Evolutionary conservation across 208 protist genomes (phyloP).

Genomic region (Trypanosomatidae sp.): DNA sequence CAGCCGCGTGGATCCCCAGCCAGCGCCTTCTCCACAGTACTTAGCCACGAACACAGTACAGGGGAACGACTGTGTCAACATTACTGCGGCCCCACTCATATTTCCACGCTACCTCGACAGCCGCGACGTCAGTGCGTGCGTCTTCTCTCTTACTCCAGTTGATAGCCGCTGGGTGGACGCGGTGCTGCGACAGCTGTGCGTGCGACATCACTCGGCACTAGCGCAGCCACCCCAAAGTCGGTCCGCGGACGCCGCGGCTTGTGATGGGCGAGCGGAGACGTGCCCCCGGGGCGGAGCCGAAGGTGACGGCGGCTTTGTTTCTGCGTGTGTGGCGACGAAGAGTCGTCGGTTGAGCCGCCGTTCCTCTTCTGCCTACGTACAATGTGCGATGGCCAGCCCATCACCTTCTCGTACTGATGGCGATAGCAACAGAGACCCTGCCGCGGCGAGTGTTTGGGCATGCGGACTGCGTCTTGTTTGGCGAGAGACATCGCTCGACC

Average conservation of each 20-base stretch:
- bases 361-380: background rate
- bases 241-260: background rate
- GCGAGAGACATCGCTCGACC: background rate
- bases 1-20: background rate
- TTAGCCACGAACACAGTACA: background rate
- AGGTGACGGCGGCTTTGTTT: background rate
- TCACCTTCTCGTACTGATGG: background rate
- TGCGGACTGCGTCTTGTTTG: constrained; percentile 3
- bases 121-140: constrained; percentile 4
- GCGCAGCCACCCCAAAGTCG: background rate
- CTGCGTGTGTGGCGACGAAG: background rate
- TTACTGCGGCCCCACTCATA: background rate
- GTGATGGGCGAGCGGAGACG: background rate
- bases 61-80: background rate
- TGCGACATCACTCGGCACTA: background rate
- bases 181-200: constrained; percentile 2
- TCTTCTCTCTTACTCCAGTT: constrained; percentile 3
- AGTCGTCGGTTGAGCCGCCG: background rate
- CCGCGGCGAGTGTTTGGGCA: background rate
- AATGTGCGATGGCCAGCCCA: background rate
- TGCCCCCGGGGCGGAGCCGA: background rate
- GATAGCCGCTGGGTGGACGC: constrained; percentile 6
- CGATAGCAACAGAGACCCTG: too few species aligned
- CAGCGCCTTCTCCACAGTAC: background rate
- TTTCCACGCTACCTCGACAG: constrained; percentile 7